Percentiles rank a stretch among this genome's conserved stretches.
Evolutionary conservation across 208 protist genomes (phyloP).

Genomic region (Angomonas ambiguus): DNA sequence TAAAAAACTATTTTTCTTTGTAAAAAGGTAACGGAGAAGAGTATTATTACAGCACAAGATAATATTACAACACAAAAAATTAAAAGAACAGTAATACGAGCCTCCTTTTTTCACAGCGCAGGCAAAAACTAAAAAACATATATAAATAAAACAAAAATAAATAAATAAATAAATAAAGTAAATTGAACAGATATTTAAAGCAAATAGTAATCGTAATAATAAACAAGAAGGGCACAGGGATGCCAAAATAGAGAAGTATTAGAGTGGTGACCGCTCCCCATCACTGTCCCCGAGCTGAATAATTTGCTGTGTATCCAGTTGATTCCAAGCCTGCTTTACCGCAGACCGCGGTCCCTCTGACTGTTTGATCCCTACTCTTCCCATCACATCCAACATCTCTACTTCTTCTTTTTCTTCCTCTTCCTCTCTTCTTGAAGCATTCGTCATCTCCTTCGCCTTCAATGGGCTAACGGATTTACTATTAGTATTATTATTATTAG

Average conservation of each 20-base stretch:
- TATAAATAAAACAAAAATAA: constrained; percentile 7
- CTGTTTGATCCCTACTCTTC: constrained; percentile 13
- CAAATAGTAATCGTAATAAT: not conserved
- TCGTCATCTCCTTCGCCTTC: too few relatives aligned
- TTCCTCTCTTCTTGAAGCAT: not conserved
- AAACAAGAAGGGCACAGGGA: constrained; percentile 13
- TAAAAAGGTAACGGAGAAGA: too few relatives aligned
- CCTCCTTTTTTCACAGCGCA: not conserved
- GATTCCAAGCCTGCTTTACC: constrained; percentile 31
- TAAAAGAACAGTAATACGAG: too few relatives aligned
- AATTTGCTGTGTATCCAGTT: constrained; percentile 37
- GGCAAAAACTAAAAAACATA: not conserved
- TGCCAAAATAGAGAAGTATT: not conserved
- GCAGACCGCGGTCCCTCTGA: constrained; percentile 20
- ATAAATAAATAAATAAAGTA: constrained; percentile 8
- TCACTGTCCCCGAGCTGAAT: not conserved
- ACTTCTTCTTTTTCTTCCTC: not conserved
- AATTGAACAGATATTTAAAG: not conserved
- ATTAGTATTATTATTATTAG: too few relatives aligned
- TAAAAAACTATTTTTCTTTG: too few relatives aligned
- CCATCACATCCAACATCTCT: constrained; percentile 3
- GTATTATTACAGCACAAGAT: too few relatives aligned
- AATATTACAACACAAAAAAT: too few relatives aligned
- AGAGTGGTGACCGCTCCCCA: too few relatives aligned
- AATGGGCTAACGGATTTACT: too few relatives aligned